phyloP scores from a whole-genome alignment of 805 yeast species.

The Jamesozyma piceae region DNA sequence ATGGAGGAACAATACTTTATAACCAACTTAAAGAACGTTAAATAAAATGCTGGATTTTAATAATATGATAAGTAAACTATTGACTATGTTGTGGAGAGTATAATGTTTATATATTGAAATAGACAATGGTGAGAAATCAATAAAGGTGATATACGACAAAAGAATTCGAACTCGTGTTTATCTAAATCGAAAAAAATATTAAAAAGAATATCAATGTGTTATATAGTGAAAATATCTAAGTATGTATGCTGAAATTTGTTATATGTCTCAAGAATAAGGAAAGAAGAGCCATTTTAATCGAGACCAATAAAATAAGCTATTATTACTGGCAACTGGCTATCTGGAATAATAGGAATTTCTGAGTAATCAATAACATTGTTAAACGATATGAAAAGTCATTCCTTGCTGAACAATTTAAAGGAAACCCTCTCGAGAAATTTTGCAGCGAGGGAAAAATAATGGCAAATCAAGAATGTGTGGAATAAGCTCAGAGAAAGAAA shows the following conservation, averaged over 20 bases:
- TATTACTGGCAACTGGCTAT: background rate
- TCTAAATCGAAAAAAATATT: too few relatives aligned
- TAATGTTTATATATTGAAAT: background rate
- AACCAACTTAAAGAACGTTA: background rate
- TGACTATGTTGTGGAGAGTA: too few relatives aligned
- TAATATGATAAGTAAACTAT: too few relatives aligned
- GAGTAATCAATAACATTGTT: background rate
- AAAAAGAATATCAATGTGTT: too few relatives aligned
- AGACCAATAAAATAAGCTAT: background rate
- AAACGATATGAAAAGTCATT: background rate
- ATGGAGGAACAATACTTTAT: background rate
- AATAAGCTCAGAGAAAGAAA: too few relatives aligned
- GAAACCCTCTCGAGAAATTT: background rate
- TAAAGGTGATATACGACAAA: background rate
- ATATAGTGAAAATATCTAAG: too few relatives aligned
- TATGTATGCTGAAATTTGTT: too few relatives aligned
- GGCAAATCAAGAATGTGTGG: background rate
- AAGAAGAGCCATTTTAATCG: background rate
- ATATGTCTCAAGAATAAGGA: too few relatives aligned
- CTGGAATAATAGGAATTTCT: background rate
- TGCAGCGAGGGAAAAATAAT: background rate
- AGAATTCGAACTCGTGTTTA: too few relatives aligned
- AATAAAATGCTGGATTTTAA: background rate
- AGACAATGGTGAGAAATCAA: background rate
- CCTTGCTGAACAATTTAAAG: too few relatives aligned